Conservation (phyloP, 2,329 filamentous ascomycete species). For the Apiospora phragmitis region DNA sequence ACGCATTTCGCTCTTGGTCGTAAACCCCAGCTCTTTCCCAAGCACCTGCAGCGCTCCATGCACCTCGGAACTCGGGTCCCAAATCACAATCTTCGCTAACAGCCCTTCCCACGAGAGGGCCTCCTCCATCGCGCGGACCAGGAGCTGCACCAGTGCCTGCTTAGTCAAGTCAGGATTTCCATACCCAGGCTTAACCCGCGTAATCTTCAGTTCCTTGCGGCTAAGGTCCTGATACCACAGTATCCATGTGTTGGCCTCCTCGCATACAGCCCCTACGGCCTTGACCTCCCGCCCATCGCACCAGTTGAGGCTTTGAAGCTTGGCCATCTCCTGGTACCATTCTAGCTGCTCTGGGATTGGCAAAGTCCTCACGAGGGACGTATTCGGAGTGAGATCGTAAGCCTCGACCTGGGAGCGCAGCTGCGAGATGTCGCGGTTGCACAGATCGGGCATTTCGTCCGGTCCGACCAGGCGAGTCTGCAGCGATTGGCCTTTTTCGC, state of each 20-base stretch:
- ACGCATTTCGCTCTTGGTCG: not conserved
- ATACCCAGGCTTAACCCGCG: not conserved
- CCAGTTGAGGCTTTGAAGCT: not conserved
- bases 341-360: not conserved
- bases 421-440: not conserved
- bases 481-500: not conserved
- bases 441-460: not conserved
- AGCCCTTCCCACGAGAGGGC: not conserved
- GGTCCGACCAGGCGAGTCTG: not conserved
- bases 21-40: not conserved
- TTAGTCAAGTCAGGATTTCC: not conserved
- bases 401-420: not conserved
- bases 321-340: not conserved
- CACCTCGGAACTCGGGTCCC: not conserved
- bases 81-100: not conserved
- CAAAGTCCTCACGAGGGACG: not conserved
- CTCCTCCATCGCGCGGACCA: not conserved
- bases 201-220: not conserved
- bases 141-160: constrained; percentile 2
- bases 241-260: not conserved
- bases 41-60: not conserved
- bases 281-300: not conserved
- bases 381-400: not conserved
- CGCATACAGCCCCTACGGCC: not conserved
- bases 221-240: not conserved